Conservation (phyloP, 306 rosid species). For the Urtica urens region DNA sequence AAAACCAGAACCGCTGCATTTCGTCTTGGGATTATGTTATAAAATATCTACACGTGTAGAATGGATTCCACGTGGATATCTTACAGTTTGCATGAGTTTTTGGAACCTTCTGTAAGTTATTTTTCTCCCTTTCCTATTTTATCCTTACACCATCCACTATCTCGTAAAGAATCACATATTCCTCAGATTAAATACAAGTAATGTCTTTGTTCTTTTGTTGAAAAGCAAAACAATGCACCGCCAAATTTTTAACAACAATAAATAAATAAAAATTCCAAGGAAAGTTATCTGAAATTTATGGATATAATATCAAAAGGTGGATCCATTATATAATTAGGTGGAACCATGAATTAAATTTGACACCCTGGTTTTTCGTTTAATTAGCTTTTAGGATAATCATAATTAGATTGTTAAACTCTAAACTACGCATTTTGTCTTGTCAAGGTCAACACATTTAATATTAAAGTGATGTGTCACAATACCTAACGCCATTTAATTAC, state of each 20-base stretch:
- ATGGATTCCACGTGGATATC: conserved; percentile 11
- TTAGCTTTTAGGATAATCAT: no score
- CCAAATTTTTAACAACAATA: not conserved
- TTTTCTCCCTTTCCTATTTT: not conserved
- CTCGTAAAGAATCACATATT: not conserved
- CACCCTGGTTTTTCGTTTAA: no score
- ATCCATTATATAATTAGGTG: no score
- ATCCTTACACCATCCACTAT: conserved; percentile 6
- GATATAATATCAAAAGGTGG: no score
- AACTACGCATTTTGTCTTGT: no score
- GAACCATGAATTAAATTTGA: no score
- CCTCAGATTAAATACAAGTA: not conserved
- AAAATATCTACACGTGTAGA: conserved; percentile 4
- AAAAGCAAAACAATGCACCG: not conserved
- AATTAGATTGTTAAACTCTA: no score
- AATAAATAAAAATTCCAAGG: no score
- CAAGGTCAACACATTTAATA: no score
- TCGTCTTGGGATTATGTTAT: not conserved
- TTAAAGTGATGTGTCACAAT: no score
- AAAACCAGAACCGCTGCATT: not conserved
- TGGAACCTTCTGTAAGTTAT: conserved; percentile 19
- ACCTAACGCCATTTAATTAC: no score
- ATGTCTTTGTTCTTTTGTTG: not conserved
- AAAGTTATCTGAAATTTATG: no score
- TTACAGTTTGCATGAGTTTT: conserved; percentile 7